Percentiles rank a stretch among this genome's conserved stretches.
phyloP scores from a whole-genome alignment of 306 rosid species.

The Malus orientalis region DNA sequence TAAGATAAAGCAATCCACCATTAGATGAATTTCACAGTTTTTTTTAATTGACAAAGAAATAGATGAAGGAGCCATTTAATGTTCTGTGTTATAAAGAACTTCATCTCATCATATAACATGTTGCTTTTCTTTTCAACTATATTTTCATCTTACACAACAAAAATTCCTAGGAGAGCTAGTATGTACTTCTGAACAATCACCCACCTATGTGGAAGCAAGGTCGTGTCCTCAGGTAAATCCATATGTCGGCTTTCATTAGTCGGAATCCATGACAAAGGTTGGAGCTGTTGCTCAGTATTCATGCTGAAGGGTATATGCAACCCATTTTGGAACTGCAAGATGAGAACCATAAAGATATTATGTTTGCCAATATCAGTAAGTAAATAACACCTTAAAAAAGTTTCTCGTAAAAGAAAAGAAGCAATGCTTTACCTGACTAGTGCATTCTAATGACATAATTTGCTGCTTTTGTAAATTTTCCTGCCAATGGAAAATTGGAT shows the following conservation, averaged over 20 bases:
- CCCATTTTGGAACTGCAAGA: slow-evolving; percentile 69
- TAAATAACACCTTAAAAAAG: not conserved
- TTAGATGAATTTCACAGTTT: not conserved
- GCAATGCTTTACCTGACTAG: slow-evolving; percentile 58
- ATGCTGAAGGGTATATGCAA: slow-evolving; percentile 58
- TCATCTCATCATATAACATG: not conserved
- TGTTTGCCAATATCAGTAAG: not conserved
- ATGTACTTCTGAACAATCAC: not conserved
- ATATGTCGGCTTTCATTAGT: slow-evolving; percentile 38
- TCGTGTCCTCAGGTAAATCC: slow-evolving; percentile 57
- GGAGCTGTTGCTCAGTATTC: slow-evolving; percentile 65
- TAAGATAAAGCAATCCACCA: not conserved
- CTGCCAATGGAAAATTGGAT: slow-evolving; percentile 23
- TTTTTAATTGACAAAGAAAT: not conserved
- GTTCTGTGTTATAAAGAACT: not conserved
- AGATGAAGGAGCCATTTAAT: not conserved
- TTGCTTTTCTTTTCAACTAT: not conserved
- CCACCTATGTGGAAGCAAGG: slow-evolving; percentile 60
- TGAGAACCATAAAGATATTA: slow-evolving; percentile 1
- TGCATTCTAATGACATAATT: slow-evolving; percentile 56
- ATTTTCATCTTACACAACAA: not conserved
- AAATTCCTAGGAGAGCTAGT: not conserved
- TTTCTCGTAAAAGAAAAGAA: not conserved
- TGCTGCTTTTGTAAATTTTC: slow-evolving; percentile 76
- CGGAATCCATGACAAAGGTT: slow-evolving; percentile 60